These are phyloP conservation scores for Leishmania arabica DNA, from an alignment of 208 protist genomes.

Conservation along the genomic window DNA sequence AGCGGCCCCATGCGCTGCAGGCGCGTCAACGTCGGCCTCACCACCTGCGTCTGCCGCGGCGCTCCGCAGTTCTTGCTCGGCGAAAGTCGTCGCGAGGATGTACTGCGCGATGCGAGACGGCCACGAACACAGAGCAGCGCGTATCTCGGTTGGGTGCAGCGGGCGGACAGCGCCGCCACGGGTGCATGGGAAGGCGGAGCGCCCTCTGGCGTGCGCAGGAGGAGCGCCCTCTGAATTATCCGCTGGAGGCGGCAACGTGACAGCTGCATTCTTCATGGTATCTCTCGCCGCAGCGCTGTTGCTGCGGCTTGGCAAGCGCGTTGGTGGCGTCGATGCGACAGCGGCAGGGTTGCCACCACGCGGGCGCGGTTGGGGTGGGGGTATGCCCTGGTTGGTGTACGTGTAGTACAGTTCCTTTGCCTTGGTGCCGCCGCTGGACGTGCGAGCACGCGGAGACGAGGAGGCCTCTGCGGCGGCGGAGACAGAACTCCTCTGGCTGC, in stretches of 20 bases:
- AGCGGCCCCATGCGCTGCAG: not conserved
- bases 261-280: not conserved
- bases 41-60: not conserved
- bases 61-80: conserved; percentile 5
- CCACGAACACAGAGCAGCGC: conserved; percentile 27
- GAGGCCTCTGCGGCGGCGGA: not conserved
- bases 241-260: not conserved
- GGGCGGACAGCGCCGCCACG: conserved; percentile 14
- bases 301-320: not conserved
- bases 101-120: conserved; percentile 31
- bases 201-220: too few species aligned
- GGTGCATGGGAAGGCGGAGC: not conserved
- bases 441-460: not conserved
- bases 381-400: conserved; percentile 28
- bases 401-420: conserved; percentile 26
- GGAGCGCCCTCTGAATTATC: not conserved
- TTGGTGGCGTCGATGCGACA: not conserved
- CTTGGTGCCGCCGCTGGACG: conserved; percentile 10
- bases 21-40: not conserved
- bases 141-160: conserved; percentile 11
- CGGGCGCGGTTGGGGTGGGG: not conserved
- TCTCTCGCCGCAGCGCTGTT: not conserved
- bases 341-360: not conserved
- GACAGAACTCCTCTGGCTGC: not conserved
- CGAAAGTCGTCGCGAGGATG: conserved; percentile 6